Evolutionary conservation across 331 rosid species (phyloP).

Genomic region (Arachis monticola): DNA sequence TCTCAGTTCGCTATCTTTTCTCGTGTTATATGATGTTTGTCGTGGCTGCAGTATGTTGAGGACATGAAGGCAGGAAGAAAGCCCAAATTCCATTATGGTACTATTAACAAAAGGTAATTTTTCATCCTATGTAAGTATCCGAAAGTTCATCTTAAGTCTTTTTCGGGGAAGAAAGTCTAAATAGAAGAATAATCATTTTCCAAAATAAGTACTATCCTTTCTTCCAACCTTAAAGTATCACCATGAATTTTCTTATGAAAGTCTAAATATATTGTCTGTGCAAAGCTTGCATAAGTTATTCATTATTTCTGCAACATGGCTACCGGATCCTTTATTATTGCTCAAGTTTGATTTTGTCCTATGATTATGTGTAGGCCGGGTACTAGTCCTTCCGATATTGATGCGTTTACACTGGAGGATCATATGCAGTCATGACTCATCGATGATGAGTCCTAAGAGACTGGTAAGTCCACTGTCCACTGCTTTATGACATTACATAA

Average conservation of each 20-base stretch:
- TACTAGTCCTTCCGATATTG: conserved; percentile 81
- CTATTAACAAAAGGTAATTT: conserved; percentile 73
- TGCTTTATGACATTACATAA: not conserved
- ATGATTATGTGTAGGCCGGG: conserved; percentile 65
- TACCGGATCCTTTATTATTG: not conserved
- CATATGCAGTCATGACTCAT: conserved; percentile 62
- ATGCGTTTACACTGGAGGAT: conserved; percentile 69
- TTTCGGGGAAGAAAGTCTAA: not conserved
- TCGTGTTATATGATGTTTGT: conserved; percentile 19
- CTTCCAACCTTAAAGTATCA: too few relatives aligned
- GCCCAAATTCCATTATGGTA: conserved; percentile 71
- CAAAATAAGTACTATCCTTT: not conserved
- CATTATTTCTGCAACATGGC: not conserved
- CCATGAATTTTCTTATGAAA: not conserved
- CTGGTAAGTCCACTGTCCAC: too few relatives aligned
- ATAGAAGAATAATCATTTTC: not conserved
- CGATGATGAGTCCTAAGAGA: conserved; percentile 45
- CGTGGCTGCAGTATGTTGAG: conserved; percentile 65
- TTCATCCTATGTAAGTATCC: not conserved
- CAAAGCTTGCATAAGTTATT: conserved; percentile 5
- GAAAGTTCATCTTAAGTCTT: not conserved
- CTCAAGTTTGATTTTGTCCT: conserved; percentile 34
- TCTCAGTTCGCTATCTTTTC: not conserved
- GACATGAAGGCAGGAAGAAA: conserved; percentile 65
- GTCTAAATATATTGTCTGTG: not conserved